Conservation (phyloP, 257 asterid species). For the Gynochthodes officinalis region DNA sequence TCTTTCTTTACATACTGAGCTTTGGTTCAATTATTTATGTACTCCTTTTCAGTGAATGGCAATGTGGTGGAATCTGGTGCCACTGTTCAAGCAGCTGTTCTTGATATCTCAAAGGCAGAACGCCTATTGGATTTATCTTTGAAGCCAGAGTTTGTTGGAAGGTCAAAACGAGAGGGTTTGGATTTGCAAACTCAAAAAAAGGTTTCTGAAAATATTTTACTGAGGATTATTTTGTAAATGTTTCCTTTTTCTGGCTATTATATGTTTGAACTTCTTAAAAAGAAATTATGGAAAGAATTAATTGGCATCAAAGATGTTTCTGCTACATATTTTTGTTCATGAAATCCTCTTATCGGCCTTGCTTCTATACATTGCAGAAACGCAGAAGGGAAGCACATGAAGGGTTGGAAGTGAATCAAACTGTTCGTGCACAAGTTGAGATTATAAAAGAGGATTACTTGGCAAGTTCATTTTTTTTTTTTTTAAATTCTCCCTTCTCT, state of each 20-base stretch:
- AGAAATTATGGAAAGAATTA: background rate
- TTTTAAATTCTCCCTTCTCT: slow-evolving; percentile 5
- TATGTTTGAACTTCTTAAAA: background rate
- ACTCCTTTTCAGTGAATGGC: slow-evolving; percentile 63
- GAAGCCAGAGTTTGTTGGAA: slow-evolving; percentile 61
- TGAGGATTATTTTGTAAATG: background rate
- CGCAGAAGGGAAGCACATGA: slow-evolving; percentile 58
- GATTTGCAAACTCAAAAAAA: slow-evolving; percentile 37
- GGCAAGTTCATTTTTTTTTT: slow-evolving; percentile 46
- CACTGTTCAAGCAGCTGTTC: slow-evolving; percentile 64
- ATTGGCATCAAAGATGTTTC: slow-evolving; percentile 4
- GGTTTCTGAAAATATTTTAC: slow-evolving; percentile 33
- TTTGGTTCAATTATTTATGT: slow-evolving; percentile 13
- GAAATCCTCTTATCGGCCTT: slow-evolving; percentile 5
- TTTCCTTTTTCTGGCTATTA: background rate
- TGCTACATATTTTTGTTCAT: background rate
- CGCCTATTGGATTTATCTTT: slow-evolving; percentile 85
- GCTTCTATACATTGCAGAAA: slow-evolving; percentile 48
- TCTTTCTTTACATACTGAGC: background rate
- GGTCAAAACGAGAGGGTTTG: slow-evolving; percentile 37
- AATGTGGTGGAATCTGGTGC: slow-evolving; percentile 46
- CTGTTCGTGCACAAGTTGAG: slow-evolving; percentile 72
- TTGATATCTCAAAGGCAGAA: slow-evolving; percentile 83
- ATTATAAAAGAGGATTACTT: slow-evolving; percentile 83
- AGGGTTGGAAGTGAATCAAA: slow-evolving; percentile 72